A percentile compares a stretch with the other conserved stretches of the same genome.
Evolutionary conservation across 306 rosid genomes (phyloP).

Genomic region (Vigna hirtella): DNA sequence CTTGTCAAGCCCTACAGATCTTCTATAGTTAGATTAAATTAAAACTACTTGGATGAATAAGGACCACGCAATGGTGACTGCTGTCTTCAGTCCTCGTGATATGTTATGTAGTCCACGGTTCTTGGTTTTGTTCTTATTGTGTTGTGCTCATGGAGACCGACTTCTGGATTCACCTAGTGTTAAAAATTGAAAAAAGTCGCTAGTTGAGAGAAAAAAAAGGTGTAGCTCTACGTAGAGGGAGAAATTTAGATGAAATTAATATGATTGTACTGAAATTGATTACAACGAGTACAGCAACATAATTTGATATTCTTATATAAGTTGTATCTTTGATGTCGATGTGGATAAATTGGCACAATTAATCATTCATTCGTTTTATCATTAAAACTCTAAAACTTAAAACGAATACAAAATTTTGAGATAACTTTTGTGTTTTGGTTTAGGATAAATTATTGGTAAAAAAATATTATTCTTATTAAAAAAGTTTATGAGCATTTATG

Average conservation of each 20-base stretch:
- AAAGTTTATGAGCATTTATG: not conserved
- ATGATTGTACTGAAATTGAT: not conserved
- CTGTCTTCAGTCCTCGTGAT: conserved; percentile 30
- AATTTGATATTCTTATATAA: not conserved
- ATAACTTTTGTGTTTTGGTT: too few relatives aligned
- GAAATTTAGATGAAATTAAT: not conserved
- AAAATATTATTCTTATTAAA: too few relatives aligned
- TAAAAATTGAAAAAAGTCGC: not conserved
- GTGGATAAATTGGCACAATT: not conserved
- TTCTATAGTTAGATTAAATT: conserved; percentile 42
- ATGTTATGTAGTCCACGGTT: conserved; percentile 32
- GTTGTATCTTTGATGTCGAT: not conserved
- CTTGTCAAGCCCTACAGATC: conserved; percentile 29
- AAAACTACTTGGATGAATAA: conserved; percentile 38
- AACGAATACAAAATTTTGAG: too few relatives aligned
- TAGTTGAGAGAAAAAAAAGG: not conserved
- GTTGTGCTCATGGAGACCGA: not conserved
- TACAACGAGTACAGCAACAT: not conserved
- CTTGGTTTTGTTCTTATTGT: conserved; percentile 1
- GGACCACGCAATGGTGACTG: conserved; percentile 24
- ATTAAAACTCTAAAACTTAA: too few relatives aligned
- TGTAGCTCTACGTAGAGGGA: not conserved
- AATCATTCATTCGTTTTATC: not conserved
- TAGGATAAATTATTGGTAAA: not conserved
- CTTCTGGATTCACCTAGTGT: conserved; percentile 3